These are phyloP conservation scores for Macroventuria anomochaeta DNA, from an alignment of 2,329 filamentous ascomycete species.

Conservation along the genomic window DNA sequence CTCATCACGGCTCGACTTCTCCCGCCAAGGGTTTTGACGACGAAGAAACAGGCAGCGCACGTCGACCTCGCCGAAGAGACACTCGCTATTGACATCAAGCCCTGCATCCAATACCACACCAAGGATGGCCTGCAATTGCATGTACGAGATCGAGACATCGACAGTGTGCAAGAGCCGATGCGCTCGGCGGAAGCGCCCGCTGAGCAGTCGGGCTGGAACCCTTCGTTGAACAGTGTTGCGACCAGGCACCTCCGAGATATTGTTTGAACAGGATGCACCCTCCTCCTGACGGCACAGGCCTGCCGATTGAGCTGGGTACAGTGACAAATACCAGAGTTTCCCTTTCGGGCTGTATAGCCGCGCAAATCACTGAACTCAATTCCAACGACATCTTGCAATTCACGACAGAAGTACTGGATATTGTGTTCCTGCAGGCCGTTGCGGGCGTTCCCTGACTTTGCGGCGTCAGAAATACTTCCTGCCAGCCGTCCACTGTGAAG, in stretches of 20 bases:
- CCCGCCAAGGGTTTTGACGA: constrained; percentile 26
- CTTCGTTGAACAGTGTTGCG: constrained; percentile 17
- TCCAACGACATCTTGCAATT: constrained; percentile 14
- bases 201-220: constrained; percentile 22
- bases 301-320: constrained; percentile 1
- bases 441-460: neutral
- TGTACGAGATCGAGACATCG: constrained; percentile 11
- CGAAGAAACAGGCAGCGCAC: constrained; percentile 22
- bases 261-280: constrained; percentile 6
- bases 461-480: neutral
- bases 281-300: constrained; percentile 6
- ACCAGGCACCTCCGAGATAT: constrained; percentile 1
- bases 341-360: constrained; percentile 8
- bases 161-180: constrained; percentile 8
- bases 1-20: constrained; percentile 22
- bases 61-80: constrained; percentile 40
- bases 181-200: constrained; percentile 24
- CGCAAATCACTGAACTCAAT: constrained; percentile 25
- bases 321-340: constrained; percentile 25
- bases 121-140: constrained; percentile 14
- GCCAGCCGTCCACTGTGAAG: neutral
- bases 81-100: constrained; percentile 26
- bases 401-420: neutral
- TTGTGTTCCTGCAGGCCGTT: neutral
- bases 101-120: constrained; percentile 17